These are phyloP conservation scores for Mortierella sp. DNA, from an alignment of 371 early-diverging fungal species.

Conservation along the genomic window DNA sequence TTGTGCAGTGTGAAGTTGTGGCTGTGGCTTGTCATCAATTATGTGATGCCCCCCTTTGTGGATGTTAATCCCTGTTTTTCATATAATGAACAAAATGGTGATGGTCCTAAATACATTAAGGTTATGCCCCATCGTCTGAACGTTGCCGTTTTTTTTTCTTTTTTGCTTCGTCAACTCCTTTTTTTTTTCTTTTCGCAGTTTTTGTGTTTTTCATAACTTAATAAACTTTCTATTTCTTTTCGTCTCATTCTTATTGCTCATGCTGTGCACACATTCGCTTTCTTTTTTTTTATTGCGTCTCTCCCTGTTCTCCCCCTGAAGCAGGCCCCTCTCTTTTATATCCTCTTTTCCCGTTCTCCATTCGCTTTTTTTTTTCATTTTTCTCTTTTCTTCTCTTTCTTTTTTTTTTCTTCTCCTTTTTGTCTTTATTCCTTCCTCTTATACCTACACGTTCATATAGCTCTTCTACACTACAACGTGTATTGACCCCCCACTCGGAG, in stretches of 20 bases:
- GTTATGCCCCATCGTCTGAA: background rate
- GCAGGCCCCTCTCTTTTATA: background rate
- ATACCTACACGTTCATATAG: background rate
- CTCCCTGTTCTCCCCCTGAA: background rate
- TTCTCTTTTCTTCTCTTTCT: background rate
- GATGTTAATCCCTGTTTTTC: too few relatives aligned
- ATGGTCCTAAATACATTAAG: background rate
- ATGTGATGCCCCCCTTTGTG: too few relatives aligned
- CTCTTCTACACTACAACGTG: background rate
- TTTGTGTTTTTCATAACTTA: background rate
- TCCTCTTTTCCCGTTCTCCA: slow-evolving; percentile 1
- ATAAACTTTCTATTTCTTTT: too few relatives aligned
- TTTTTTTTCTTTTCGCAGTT: slow-evolving; percentile 1
- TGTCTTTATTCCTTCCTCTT: background rate
- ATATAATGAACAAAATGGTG: background rate
- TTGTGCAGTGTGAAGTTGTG: background rate
- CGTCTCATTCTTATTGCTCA: too few relatives aligned
- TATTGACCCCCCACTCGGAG: background rate
- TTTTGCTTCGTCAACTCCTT: slow-evolving; percentile 1
- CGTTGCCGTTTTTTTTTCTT: background rate
- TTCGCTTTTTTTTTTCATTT: background rate
- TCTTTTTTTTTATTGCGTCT: background rate
- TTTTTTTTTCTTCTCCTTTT: slow-evolving; percentile 3
- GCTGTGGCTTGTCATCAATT: slow-evolving; percentile 12
- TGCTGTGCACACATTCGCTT: background rate